Evolutionary conservation across 495 filamentous ascomycete genomes (phyloP), one percentile per base, ranked within the genome.

Genomic region (Podospora conica): DNA sequence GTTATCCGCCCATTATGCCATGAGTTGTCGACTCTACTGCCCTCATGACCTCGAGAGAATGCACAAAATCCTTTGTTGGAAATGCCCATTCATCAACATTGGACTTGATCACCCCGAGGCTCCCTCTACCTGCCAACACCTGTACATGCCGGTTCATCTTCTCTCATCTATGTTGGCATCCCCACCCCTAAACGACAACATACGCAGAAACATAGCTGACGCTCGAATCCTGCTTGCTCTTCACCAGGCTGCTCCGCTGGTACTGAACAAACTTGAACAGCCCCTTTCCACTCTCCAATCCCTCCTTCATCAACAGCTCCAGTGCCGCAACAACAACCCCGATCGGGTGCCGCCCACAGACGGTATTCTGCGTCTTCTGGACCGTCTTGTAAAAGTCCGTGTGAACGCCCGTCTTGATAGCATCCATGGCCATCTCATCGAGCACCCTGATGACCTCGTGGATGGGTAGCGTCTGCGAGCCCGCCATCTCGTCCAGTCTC

Each of bases 291-390:
- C 65, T 63, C 15, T 70, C 71, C 9, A 71, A 76, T 25, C 72
- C 73, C 18, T 73, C 77, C 55, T 77, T 70, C 3, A 75, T 68
- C 64, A 90, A 71, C 53, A 74, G 75, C 77, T 97, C 93, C 65
- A 97, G 73, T 0, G 87, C 93, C 2, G 92, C 92, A 90, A 99
- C 91, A 11, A 96, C 84, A 12, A 99, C 89, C 0, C 96, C 93
- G 69, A 99, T 98, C 0, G 95, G 95, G 82, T 99, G 96, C 54
- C 93, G 81, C 59, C 95, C 95, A 70, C 95, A 99, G 28, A 99
- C 92, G 1, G 95, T 97, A 70, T 99, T 99, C 33, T 84, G 86
- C 0, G 93, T 98, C 48, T 82, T 78, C 40, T 84, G 77, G 53
- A 98, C 76, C 23, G 84, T 83, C 5, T 87, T 81, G 31, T 90